A percentile compares a stretch with the other conserved stretches of the same genome.
Evolutionary conservation across 306 rosid species (phyloP).

Genomic region (Delonix regia): DNA sequence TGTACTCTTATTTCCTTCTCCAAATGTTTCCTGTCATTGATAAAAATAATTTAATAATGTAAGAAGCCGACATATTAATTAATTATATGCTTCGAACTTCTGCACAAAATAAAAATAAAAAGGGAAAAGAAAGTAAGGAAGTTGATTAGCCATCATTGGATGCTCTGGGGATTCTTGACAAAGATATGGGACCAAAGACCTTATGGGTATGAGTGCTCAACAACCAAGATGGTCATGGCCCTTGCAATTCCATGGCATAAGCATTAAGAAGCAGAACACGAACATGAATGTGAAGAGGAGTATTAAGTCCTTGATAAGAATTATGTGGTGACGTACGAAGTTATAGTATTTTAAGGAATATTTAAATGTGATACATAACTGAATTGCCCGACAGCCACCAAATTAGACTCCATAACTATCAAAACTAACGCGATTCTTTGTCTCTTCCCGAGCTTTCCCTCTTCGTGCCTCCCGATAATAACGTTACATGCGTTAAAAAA

Average conservation of each 20-base stretch:
- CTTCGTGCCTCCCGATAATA: background rate
- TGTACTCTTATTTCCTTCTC: too few relatives aligned
- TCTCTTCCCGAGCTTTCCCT: conserved; percentile 21
- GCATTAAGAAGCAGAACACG: too few relatives aligned
- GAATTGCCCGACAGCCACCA: conserved; percentile 20
- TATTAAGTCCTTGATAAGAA: too few relatives aligned
- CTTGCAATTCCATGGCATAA: background rate
- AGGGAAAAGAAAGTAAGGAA: background rate
- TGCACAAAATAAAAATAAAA: background rate
- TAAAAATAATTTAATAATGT: too few relatives aligned
- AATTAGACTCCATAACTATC: conserved; percentile 26
- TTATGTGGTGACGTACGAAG: background rate
- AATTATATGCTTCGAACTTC: background rate
- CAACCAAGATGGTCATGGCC: background rate
- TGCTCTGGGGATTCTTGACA: conserved; percentile 32
- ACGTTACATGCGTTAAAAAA: too few relatives aligned
- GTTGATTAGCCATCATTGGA: conserved; percentile 35
- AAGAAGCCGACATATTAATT: background rate
- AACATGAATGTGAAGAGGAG: too few relatives aligned
- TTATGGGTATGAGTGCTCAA: conserved; percentile 9
- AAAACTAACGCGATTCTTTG: conserved; percentile 28
- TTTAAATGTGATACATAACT: background rate
- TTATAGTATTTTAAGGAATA: background rate
- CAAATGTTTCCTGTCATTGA: too few relatives aligned
- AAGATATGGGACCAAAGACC: conserved; percentile 5